Evolutionary conservation across 2,329 filamentous ascomycete species (phyloP), one percentile per base, ranked within the genome.

Genomic region (Eutypella sp.): DNA sequence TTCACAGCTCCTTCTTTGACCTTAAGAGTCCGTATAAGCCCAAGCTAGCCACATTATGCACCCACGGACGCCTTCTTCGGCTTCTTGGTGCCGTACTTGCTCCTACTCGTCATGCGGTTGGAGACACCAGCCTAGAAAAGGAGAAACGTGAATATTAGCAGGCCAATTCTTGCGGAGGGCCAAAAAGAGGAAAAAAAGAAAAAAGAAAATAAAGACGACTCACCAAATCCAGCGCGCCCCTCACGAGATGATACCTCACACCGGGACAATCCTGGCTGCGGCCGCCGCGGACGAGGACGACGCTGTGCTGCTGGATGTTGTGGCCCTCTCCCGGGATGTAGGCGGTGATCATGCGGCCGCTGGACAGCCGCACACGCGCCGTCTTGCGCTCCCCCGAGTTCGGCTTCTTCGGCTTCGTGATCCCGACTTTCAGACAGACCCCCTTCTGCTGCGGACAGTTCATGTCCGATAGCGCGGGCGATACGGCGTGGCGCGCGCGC

Each of bases 81-180:
- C 75, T 96, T 97, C 84, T 99, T 99, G 41, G 93, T 95, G 50
- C 93, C 93, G 65, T 96, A 99, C 72, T 99, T 99, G 62, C 90
- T 96, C 61, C 93, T 79, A 67, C 87, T 89, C 19, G 84, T 88
- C 61, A 86, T 79, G 57, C 93, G 79, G 66, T 83, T 93, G 19
- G 83, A 84, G 54, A 99, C 93, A 75, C 93, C 93, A 62, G 89
- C 89, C 92, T 96, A 53, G 11, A 49, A 11, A 25, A 33, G n/a
- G 40, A 16, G 19, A 13, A 45, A 13, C 25, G 7, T 29, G 25
- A 13, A 13, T 29, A 29, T 7, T 20, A 39, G 36, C 9, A 3
- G 2, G 36, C 18, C 18, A 20, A 9, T 3, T 18, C 18, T n/a
- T 39, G 5, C 36, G 8, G 19, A 24, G 5, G 19, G 38, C 11